Evolutionary conservation across 306 rosid species (phyloP).

Genomic region (Quercus rubra): DNA sequence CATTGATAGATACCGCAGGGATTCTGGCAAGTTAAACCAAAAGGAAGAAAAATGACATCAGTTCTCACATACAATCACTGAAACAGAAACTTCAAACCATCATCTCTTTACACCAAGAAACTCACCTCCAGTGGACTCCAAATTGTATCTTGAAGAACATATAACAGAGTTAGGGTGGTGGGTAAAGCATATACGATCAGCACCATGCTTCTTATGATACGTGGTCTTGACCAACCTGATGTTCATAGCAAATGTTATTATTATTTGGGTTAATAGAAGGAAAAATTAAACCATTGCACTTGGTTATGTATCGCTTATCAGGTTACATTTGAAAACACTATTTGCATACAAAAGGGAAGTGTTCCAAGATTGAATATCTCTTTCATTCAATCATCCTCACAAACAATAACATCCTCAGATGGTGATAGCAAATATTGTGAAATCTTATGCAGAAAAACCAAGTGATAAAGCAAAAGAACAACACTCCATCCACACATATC

Average conservation of each 20-base stretch:
- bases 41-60: slow-evolving; percentile 17
- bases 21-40: slow-evolving; percentile 47
- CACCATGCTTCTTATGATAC: slow-evolving; percentile 87
- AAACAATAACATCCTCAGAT: background rate
- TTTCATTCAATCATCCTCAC: background rate
- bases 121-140: slow-evolving; percentile 76
- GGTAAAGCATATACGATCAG: slow-evolving; percentile 87
- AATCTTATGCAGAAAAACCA: no score
- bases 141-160: slow-evolving; percentile 85
- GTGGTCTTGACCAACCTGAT: slow-evolving; percentile 90
- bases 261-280: background rate
- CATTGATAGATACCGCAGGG: slow-evolving; percentile 87
- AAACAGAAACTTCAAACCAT: slow-evolving; percentile 5
- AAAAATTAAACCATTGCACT: background rate
- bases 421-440: background rate
- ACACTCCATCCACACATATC: background rate
- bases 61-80: background rate
- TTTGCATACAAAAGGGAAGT: background rate
- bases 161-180: slow-evolving; percentile 93
- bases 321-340: background rate
- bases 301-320: background rate
- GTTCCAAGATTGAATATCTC: background rate
- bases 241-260: slow-evolving; percentile 17
- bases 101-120: slow-evolving; percentile 20
- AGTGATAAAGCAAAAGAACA: no score